These are phyloP conservation scores for Claviceps cyperi DNA, from an alignment of 2,329 filamentous ascomycete genomes.

Conservation along the genomic window DNA sequence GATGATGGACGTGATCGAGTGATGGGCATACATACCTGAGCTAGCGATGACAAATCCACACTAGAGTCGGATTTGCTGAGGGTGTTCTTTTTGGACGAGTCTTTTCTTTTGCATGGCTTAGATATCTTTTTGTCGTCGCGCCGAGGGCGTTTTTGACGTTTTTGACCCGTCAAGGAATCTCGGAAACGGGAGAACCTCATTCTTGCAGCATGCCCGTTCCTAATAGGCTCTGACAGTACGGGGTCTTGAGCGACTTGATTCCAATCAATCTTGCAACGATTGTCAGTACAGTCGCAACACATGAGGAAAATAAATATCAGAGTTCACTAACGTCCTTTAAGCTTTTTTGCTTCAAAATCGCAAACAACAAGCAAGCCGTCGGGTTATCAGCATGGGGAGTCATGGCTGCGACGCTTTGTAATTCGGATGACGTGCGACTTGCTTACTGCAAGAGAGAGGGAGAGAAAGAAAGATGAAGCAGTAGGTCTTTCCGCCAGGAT, in stretches of 20 bases:
- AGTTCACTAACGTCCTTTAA: conserved; percentile 40
- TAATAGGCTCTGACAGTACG: conserved; percentile 36
- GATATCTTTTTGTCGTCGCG: conserved; percentile 28
- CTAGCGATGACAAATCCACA: conserved; percentile 15
- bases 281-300: conserved; percentile 1
- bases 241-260: conserved; percentile 40
- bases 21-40: conserved; percentile 12
- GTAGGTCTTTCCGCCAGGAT: background rate
- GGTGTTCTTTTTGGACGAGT: conserved; percentile 19
- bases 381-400: conserved; percentile 40
- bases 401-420: conserved; percentile 20
- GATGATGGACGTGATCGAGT: background rate
- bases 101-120: conserved; percentile 28
- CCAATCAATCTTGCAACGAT: conserved; percentile 38
- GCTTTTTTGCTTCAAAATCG: conserved; percentile 44
- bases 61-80: conserved; percentile 26
- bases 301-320: background rate
- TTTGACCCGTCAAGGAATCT: conserved; percentile 29
- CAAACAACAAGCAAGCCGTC: conserved; percentile 44
- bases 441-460: background rate
- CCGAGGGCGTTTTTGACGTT: conserved; percentile 33
- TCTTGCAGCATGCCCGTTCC: conserved; percentile 45
- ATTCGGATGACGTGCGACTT: background rate
- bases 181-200: conserved; percentile 45
- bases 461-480: background rate